Conservation (phyloP, 192 early-diverging fungal genomes). For the Coemansia furcata region DNA sequence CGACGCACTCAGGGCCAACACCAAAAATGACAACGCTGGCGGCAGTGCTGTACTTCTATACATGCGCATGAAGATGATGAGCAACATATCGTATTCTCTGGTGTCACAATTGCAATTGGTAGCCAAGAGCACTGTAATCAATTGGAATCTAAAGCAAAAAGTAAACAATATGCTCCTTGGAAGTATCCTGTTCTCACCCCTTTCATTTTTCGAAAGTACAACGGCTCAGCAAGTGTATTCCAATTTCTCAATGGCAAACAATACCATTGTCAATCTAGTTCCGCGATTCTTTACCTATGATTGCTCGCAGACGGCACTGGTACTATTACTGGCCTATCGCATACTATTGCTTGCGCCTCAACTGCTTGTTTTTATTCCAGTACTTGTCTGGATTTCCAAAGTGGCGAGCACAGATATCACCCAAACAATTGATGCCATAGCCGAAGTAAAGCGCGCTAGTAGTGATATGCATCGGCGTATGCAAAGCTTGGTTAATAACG, state of each 20-base stretch:
- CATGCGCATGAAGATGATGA: neutral
- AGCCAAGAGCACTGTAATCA: neutral
- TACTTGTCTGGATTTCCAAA: neutral
- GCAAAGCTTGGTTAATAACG: neutral
- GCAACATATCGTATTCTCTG: neutral
- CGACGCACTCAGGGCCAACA: conserved; percentile 3
- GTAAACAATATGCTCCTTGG: neutral
- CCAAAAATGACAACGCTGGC: neutral
- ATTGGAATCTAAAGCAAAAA: neutral
- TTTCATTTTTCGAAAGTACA: neutral
- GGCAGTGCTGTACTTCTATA: neutral
- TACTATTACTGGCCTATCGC: neutral
- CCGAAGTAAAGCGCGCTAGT: neutral
- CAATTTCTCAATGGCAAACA: neutral
- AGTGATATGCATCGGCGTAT: neutral
- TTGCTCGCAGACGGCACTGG: neutral
- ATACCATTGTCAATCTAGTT: neutral
- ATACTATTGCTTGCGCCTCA: neutral
- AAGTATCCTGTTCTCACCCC: neutral
- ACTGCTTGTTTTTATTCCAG: neutral
- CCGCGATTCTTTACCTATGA: neutral
- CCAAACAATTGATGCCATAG: neutral
- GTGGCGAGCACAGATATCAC: neutral
- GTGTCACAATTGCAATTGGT: neutral
- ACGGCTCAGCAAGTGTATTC: neutral